These are phyloP conservation scores for Crataegus laevigata DNA, from an alignment of 306 rosid species.

Conservation along the genomic window DNA sequence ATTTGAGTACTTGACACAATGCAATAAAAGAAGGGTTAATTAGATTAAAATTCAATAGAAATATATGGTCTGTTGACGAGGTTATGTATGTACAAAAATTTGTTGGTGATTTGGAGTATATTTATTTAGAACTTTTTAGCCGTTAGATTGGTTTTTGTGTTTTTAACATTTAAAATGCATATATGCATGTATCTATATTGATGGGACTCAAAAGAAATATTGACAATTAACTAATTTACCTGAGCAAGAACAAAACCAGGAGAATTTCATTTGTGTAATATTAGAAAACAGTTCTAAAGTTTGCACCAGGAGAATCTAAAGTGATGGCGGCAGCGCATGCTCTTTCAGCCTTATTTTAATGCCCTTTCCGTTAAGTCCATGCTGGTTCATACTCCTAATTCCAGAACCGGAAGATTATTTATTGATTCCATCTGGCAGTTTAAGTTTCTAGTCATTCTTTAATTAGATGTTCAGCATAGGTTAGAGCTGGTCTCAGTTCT, in stretches of 20 bases:
- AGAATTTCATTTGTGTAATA: constrained; percentile 85
- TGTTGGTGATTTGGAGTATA: too few relatives aligned
- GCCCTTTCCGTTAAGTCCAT: neutral
- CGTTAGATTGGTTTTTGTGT: too few relatives aligned
- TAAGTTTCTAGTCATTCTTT: neutral
- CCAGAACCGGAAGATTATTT: neutral
- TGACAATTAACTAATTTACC: too few relatives aligned
- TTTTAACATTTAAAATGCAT: too few relatives aligned
- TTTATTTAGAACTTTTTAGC: too few relatives aligned
- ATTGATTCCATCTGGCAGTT: neutral
- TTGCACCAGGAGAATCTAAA: constrained; percentile 90
- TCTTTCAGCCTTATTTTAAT: constrained; percentile 50
- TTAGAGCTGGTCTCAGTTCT: neutral
- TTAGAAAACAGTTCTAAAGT: constrained; percentile 85
- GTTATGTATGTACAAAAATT: too few relatives aligned
- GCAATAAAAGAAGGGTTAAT: too few relatives aligned
- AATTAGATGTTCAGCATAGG: neutral
- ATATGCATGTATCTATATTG: too few relatives aligned
- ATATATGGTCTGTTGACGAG: too few relatives aligned
- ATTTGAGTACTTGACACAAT: too few relatives aligned
- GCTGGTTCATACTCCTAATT: neutral
- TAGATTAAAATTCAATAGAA: too few relatives aligned
- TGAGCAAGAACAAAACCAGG: constrained; percentile 75
- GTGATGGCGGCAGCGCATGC: constrained; percentile 94
- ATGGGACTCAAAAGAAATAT: too few relatives aligned